phyloP scores from a whole-genome alignment of 768 basidiomycete species.

The Ramaria rubella region DNA sequence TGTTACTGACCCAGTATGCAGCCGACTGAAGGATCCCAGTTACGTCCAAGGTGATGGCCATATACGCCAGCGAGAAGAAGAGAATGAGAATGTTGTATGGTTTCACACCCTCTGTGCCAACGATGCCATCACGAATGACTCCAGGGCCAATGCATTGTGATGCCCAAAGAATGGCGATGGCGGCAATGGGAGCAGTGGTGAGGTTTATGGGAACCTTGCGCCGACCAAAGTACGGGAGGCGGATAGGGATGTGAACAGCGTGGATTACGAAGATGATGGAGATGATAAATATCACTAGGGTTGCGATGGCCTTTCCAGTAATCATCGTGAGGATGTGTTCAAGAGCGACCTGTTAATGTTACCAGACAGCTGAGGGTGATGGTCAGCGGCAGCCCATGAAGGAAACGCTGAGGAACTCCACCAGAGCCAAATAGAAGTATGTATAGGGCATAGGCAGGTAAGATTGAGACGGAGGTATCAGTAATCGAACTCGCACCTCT shows the following conservation, averaged over 20 bases:
- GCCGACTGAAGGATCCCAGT: slow-evolving; percentile 83
- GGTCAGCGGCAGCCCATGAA: too few species aligned
- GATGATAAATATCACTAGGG: slow-evolving; percentile 45
- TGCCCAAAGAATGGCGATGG: slow-evolving; percentile 49
- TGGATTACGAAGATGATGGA: slow-evolving; percentile 48
- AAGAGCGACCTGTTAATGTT: too few species aligned
- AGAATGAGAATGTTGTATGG: slow-evolving; percentile 92
- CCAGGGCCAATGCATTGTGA: slow-evolving; percentile 43
- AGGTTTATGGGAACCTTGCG: slow-evolving; percentile 39
- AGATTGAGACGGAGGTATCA: too few species aligned
- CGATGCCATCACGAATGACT: slow-evolving; percentile 68
- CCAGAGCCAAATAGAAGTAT: too few species aligned
- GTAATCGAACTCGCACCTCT: too few species aligned
- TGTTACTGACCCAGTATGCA: slow-evolving; percentile 83
- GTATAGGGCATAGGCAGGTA: too few species aligned
- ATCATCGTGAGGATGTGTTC: too few species aligned
- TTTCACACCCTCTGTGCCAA: slow-evolving; percentile 70
- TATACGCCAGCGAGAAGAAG: slow-evolving; percentile 85
- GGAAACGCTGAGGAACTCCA: too few species aligned
- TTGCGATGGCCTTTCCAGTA: slow-evolving; percentile 39
- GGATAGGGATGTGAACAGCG: slow-evolving; percentile 35
- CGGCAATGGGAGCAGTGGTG: slow-evolving; percentile 47
- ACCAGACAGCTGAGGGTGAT: too few species aligned
- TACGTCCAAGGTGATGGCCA: slow-evolving; percentile 85
- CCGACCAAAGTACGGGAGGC: slow-evolving; percentile 25